These are phyloP conservation scores for Avena eriantha DNA, from an alignment of 176 grass and related monocot genomes.

Conservation along the genomic window DNA sequence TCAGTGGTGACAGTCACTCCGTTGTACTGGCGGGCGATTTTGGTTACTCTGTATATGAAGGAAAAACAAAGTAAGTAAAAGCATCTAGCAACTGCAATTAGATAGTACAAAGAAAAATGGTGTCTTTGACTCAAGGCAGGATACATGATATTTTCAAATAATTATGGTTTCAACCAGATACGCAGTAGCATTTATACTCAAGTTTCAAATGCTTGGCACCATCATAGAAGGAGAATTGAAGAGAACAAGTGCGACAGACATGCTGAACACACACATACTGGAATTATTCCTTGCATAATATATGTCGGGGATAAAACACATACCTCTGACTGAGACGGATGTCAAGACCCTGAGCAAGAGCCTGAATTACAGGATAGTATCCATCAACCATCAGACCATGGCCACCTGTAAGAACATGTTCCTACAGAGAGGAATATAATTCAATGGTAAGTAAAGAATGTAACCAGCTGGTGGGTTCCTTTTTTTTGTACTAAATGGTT, in stretches of 20 bases:
- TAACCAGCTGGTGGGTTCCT: too few species aligned
- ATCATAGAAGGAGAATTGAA: neutral
- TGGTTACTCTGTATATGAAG: constrained; percentile 62
- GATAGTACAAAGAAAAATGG: neutral
- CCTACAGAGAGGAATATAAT: constrained; percentile 46
- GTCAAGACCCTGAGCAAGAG: constrained; percentile 77
- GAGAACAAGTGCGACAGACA: neutral
- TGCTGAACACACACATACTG: neutral
- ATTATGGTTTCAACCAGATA: neutral
- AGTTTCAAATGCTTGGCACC: neutral
- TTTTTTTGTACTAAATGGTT: neutral
- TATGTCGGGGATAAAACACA: neutral
- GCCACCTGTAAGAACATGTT: constrained; percentile 89
- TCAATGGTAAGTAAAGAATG: neutral
- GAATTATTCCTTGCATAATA: neutral
- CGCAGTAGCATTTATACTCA: neutral
- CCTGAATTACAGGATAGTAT: constrained; percentile 90
- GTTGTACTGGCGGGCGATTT: constrained; percentile 58
- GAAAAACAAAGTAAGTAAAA: constrained; percentile 16
- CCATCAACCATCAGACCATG: constrained; percentile 99
- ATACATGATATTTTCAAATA: neutral
- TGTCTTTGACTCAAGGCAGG: neutral
- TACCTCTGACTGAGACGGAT: constrained; percentile 88
- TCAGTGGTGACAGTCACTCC: constrained; percentile 64
- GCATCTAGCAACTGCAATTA: neutral